phyloP scores from a whole-genome alignment of 805 yeast species.

The Candida corydali region DNA sequence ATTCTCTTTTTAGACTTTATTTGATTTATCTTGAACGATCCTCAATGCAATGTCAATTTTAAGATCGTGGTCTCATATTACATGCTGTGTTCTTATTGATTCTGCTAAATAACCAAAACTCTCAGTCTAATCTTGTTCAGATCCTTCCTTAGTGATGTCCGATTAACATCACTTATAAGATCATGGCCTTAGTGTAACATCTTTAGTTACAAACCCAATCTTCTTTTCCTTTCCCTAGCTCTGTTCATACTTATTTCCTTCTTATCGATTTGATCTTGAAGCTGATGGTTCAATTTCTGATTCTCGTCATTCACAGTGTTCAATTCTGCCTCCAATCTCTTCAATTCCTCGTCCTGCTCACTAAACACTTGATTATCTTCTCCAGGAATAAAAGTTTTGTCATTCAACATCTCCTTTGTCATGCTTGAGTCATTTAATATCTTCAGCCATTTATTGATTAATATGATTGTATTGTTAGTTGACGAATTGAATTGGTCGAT shows the following conservation, averaged over 20 bases:
- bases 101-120: no score
- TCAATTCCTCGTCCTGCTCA: constrained; percentile 2
- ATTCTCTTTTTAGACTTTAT: no score
- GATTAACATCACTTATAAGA: no score
- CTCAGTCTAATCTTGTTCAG: no score
- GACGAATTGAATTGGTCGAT: constrained; percentile 3
- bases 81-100: no score
- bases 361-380: not conserved
- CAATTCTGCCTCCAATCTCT: not conserved
- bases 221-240: constrained; percentile 6
- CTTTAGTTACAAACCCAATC: constrained; percentile 3
- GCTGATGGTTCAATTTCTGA: constrained; percentile 1
- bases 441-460: constrained; percentile 5
- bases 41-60: no score
- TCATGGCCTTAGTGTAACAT: no score
- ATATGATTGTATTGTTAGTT: constrained; percentile 3
- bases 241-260: not conserved
- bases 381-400: constrained; percentile 1
- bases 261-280: constrained; percentile 1
- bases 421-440: constrained; percentile 4
- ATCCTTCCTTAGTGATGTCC: no score
- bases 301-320: constrained; percentile 2
- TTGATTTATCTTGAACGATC: no score
- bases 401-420: constrained; percentile 5
- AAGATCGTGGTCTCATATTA: no score